Conservation (phyloP, 768 basidiomycete species). For the Nevesoporus exiguus region DNA sequence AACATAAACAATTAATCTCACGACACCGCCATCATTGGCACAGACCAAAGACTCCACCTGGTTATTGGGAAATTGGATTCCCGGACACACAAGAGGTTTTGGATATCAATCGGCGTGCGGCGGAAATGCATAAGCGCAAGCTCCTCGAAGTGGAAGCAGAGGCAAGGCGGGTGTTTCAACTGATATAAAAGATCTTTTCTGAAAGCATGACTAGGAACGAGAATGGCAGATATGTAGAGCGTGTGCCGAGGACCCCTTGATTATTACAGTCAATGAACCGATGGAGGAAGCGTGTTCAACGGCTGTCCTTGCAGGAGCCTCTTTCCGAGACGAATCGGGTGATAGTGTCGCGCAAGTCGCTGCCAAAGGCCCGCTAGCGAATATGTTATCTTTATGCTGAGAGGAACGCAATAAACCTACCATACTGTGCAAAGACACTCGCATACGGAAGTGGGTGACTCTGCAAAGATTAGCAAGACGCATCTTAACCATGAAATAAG, state of each 20-base stretch:
- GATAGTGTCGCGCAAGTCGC: conserved; percentile 52
- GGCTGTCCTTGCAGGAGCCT: conserved; percentile 47
- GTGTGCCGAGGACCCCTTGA: conserved; percentile 16
- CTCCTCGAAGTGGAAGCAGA: conserved; percentile 55
- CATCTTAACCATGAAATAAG: not conserved
- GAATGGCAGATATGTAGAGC: conserved; percentile 29
- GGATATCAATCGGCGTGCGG: conserved; percentile 71
- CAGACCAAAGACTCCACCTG: conserved; percentile 72
- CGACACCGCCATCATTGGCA: conserved; percentile 72
- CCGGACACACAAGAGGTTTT: conserved; percentile 79
- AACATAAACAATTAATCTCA: conserved; percentile 70
- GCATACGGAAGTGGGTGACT: conserved; percentile 52
- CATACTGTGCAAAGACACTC: conserved; percentile 56
- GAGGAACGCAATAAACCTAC: conserved; percentile 26
- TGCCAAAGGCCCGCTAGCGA: conserved; percentile 46
- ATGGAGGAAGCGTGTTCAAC: conserved; percentile 45
- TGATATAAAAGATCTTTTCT: not conserved
- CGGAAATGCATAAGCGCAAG: conserved; percentile 69
- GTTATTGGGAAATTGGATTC: conserved; percentile 90
- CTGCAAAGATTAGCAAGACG: conserved; percentile 30
- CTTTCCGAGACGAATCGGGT: conserved; percentile 52
- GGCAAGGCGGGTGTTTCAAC: conserved; percentile 42
- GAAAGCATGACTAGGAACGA: conserved; percentile 13
- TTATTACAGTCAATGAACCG: conserved; percentile 1
- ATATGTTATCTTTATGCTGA: conserved; percentile 1